These are phyloP conservation scores for Penicillium dipodomyicola DNA, from an alignment of 495 filamentous ascomycete genomes.

Conservation along the genomic window DNA sequence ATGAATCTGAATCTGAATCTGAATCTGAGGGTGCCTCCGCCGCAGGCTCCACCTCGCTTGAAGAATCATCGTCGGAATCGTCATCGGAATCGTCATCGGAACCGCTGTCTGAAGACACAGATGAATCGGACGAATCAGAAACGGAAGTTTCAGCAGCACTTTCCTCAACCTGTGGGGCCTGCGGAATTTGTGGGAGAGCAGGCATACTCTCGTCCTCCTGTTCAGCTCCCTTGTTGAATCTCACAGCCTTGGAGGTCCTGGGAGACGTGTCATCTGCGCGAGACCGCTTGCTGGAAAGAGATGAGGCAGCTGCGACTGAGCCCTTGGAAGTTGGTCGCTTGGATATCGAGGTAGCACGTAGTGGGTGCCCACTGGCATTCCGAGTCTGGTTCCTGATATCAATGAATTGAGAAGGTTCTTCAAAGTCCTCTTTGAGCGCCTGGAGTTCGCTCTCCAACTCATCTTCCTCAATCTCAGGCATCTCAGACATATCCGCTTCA, in stretches of 20 bases:
- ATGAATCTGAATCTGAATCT: background rate
- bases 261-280: constrained; percentile 26
- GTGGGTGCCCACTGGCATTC: constrained; percentile 6
- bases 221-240: constrained; percentile 28
- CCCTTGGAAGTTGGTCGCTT: constrained; percentile 26
- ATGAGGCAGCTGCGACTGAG: constrained; percentile 23
- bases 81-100: constrained; percentile 14
- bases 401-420: constrained; percentile 29
- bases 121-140: constrained; percentile 16
- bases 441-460: constrained; percentile 45
- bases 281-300: constrained; percentile 31
- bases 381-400: constrained; percentile 21
- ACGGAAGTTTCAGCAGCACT: background rate
- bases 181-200: constrained; percentile 3
- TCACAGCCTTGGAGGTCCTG: constrained; percentile 36
- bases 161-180: background rate
- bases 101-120: constrained; percentile 23
- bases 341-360: constrained; percentile 21
- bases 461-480: constrained; percentile 38
- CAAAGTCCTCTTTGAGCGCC: constrained; percentile 44
- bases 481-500: constrained; percentile 39
- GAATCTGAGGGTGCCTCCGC: background rate
- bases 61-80: constrained; percentile 21
- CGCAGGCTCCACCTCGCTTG: constrained; percentile 11
- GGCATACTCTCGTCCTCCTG: constrained; percentile 13